Evolutionary conservation across 805 yeast species (phyloP), one percentile per base, ranked within the genome.

Genomic region (Candida ficus): DNA sequence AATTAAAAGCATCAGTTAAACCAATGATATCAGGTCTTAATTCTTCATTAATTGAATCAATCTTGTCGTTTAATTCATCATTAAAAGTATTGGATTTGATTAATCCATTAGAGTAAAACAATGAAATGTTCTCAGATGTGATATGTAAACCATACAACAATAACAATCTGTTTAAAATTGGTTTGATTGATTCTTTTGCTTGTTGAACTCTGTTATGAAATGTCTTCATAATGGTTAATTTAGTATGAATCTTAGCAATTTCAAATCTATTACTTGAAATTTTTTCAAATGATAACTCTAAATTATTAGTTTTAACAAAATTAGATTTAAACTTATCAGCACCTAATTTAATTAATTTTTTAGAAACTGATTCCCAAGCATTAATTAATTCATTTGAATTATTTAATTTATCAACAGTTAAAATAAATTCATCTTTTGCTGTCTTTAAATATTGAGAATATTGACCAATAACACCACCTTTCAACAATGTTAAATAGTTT

Each of bases 1-100:
- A 69, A 60, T 82, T 77, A 70, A 89, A 89, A 1, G 95, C 73
- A 63, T 89, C 96, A 8, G 95, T 83, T 51, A 85, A 68, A 1
- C 84, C 83, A 58, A 87, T 75, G 35, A 83, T 85, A 52, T 82
- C 77, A n/a, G 76, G 75, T 60, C 95, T 71, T 38, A 82, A 59
- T 56, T 58, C 32, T 65, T 70, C 50, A 72, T 69, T 44, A 27
- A 50, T 38, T 17, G 42, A 47, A 36, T 54, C 57, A 28, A 54
- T 54, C 45, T 47, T 51, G 37, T 45, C 47, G 37, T 50, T 53
- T 14, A 53, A 43, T 11, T 39, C 65, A 58, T 45, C 73, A 55
- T 35, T 56, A 66, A 43, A 70, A 43, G 19, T 56, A 43, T 44
- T 68, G 63, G 44, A 77, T 60, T 41, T 69, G 65, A 32, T 66